Evolutionary conservation across 2,329 filamentous ascomycete genomes (phyloP).

Genomic region (Ophiostoma ips): DNA sequence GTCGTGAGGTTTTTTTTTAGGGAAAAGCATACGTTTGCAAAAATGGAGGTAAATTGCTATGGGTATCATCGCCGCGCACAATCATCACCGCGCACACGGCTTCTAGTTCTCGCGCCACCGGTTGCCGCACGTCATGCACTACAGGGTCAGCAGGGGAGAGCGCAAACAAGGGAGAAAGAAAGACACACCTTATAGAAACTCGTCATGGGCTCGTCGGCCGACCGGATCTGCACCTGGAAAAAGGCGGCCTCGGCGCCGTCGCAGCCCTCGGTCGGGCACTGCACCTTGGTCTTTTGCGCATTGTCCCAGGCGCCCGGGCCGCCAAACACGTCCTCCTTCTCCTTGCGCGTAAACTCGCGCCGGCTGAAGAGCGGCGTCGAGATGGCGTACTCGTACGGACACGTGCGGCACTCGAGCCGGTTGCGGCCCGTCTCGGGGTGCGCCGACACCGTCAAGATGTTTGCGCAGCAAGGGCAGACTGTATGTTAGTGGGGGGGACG

Average conservation of each 20-base stretch:
- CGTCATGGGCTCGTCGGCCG: conserved; percentile 97
- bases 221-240: conserved; percentile 94
- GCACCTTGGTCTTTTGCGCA: conserved; percentile 67
- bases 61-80: conserved; percentile 1
- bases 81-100: no score
- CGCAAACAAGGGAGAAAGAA: not conserved
- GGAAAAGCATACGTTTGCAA: not conserved
- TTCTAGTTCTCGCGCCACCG: conserved; percentile 52
- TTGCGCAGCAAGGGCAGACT: conserved; percentile 77
- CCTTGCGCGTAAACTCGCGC: conserved; percentile 72
- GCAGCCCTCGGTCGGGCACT: conserved; percentile 73
- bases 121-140: conserved; percentile 54
- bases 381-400: conserved; percentile 81
- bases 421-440: conserved; percentile 45
- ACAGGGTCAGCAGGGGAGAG: conserved; percentile 12
- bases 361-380: conserved; percentile 67
- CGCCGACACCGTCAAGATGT: conserved; percentile 62
- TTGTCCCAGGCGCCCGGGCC: conserved; percentile 83
- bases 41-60: not conserved
- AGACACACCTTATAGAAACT: conserved; percentile 72
- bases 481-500: not conserved
- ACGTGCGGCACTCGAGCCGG: conserved; percentile 89
- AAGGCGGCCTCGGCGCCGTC: conserved; percentile 77
- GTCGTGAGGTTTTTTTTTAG: conserved; percentile 21
- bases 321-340: conserved; percentile 80